Evolutionary conservation across 352 stramenopile genomes (phyloP), one percentile per base, ranked within the genome.

Genomic region (Globisporangium cederbergense): DNA sequence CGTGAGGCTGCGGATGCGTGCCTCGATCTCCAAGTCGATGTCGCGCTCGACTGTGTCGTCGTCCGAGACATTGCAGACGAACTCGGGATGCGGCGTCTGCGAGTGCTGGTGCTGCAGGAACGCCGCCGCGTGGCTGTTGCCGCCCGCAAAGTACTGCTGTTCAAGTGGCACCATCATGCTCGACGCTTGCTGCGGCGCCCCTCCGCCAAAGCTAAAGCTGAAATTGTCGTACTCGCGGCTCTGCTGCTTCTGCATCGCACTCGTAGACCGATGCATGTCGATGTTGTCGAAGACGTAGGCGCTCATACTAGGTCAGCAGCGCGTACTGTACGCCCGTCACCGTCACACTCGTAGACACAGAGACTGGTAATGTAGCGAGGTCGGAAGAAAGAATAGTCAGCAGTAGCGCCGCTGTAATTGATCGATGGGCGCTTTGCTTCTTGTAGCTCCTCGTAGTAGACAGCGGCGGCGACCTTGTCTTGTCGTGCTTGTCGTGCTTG

Each of bases 21-120:
- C 79, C 58, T 91, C 79, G 49, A 91, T 91, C 64, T 90, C 80
- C 34, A 85, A 60, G 71, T 91, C 83, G 16, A 89, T 87, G 60
- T 90, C 83, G 13, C 83, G 74, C 69, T 91, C 80, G 28, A 87
- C 65, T 16, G 81, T 74, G 56, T 88, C 78, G 64, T 88, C 81
- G 58, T 85, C 77, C 51, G 78, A 88, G 34, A 82, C 76, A 62
- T 80, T 85, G 74, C 65, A 73, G 25, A 79, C 69, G 38, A 80
- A 75, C 64, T 75, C 71, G 58, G 62, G 63, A 45, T 73, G 30
- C 45, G 45, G 32, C 28, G 38, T 42, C 63, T 59, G 36, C 36
- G 9, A 9, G 9, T 42, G 62, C 34, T 62, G 53, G 3, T 55
- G 51, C 36, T 55, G 61, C 4, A 62, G 47, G 28, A 58, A 58